Evolutionary conservation across 2,329 filamentous ascomycete genomes (phyloP), one percentile per base, ranked within the genome.

Genomic region (Apiospora hydei): DNA sequence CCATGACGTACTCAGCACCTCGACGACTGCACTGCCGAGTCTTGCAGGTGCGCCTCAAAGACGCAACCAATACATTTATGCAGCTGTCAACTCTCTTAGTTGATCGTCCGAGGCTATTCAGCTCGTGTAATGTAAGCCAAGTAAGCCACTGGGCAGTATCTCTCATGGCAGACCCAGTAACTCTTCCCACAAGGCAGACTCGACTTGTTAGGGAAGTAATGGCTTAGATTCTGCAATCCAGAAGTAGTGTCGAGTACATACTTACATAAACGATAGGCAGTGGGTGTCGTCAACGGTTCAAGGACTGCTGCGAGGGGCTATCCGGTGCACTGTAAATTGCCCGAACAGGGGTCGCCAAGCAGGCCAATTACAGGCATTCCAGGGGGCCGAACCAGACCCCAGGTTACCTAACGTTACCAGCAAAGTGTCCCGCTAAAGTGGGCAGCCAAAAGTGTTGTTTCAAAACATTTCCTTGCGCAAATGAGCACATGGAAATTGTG

Each of bases 361-460:
- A n/a, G 21, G 57, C 30, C 34, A 64, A 64, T 41, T 64, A 64
- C 57, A n/a, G 57, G 34, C 11, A 64, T 64, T 64, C 57, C 57
- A 64, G 57, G 53, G 57, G 57, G 18, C 57, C 34, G 34, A 64
- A 64, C 38, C 41, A 30, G 21, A 38, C 57, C 57, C 57, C 57
- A 64, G 57, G 57, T 41, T 64, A 64, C 18, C 34, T 38, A 6
- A 38, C 34, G 34, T 38, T 38, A 38, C 34, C 34, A 38, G 7
- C 34, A 38, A 41, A 61, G 53, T 64, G 57, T 64, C 57, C 57
- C 57, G 57, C 57, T 41, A 41, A 41, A 64, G 57, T 64, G 57
- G 57, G 18, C 57, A 41, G 34, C 57, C 57, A 41, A 41, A 64
- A 41, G 57, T 64, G 57, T 64, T 64, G 57, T 64, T 64, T 64